Percentiles rank a stretch among this genome's conserved stretches.
Conservation (phyloP, 176 grass and related monocot species). For the Calamus simplicifolius region DNA sequence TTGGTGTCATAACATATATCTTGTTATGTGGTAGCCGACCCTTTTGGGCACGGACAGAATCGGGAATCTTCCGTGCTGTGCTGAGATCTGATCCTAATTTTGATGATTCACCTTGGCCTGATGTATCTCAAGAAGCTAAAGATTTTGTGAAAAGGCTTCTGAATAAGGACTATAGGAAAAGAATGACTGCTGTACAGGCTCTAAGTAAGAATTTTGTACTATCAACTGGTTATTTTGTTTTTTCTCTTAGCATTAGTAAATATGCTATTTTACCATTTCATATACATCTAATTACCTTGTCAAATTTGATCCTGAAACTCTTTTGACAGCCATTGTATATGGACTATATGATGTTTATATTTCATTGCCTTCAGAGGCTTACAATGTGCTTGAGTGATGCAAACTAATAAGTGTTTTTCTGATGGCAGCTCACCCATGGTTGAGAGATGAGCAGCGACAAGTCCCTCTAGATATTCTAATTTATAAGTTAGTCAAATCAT, state of each 20-base stretch:
- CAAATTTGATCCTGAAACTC: no score
- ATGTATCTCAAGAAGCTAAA: constrained; percentile 76
- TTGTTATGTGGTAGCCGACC: constrained; percentile 88
- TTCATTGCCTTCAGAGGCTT: no score
- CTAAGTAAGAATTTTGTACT: constrained; percentile 46
- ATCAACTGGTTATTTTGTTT: no score
- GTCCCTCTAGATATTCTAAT: constrained; percentile 80
- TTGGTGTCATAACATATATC: constrained; percentile 98
- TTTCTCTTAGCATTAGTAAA: no score
- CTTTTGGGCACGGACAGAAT: constrained; percentile 98
- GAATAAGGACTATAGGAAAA: constrained; percentile 98
- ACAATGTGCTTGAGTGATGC: no score
- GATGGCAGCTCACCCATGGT: constrained; percentile 78
- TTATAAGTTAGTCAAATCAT: constrained; percentile 70
- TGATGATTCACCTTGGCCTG: constrained; percentile 89
- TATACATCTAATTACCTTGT: no score
- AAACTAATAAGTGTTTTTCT: constrained; percentile 19
- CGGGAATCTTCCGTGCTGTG: constrained; percentile 97
- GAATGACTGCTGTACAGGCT: constrained; percentile 98
- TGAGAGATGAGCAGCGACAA: constrained; percentile 54
- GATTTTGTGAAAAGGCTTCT: constrained; percentile 98
- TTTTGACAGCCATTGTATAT: no score
- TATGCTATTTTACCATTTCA: no score
- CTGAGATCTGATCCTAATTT: constrained; percentile 96
- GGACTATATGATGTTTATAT: no score